Percentiles rank a stretch among this genome's conserved stretches.
Conservation (phyloP, 805 yeast genomes). For the Suhomyces kilbournensis region DNA sequence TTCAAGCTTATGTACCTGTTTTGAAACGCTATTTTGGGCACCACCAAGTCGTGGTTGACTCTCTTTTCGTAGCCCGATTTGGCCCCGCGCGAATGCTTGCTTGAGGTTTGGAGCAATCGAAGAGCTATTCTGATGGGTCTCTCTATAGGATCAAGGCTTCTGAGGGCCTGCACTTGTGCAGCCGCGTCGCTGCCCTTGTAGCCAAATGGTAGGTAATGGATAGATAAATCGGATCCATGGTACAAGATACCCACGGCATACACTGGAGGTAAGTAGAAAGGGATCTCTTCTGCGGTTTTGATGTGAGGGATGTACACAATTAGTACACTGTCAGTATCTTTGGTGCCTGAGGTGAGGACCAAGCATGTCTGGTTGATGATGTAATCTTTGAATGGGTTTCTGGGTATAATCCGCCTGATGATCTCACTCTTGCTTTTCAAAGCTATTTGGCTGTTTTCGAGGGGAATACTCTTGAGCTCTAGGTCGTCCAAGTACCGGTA, state of each 20-base stretch:
- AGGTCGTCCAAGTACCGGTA: slow-evolving; percentile 35
- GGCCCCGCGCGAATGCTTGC: slow-evolving; percentile 80
- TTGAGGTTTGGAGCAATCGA: slow-evolving; percentile 73
- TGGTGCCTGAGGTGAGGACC: slow-evolving; percentile 32
- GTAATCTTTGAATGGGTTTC: slow-evolving; percentile 84
- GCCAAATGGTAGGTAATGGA: slow-evolving; percentile 71
- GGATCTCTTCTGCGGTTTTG: slow-evolving; percentile 54
- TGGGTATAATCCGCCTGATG: slow-evolving; percentile 85
- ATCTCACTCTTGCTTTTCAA: slow-evolving; percentile 45
- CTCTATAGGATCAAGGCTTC: slow-evolving; percentile 42
- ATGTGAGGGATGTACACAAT: slow-evolving; percentile 82
- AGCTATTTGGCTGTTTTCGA: slow-evolving; percentile 15
- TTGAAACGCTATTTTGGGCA: slow-evolving; percentile 79
- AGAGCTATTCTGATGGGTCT: slow-evolving; percentile 80
- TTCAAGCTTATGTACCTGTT: slow-evolving; percentile 76
- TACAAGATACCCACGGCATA: slow-evolving; percentile 70
- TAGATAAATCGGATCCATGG: slow-evolving; percentile 49
- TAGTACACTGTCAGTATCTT: slow-evolving; percentile 36
- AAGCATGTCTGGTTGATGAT: slow-evolving; percentile 84
- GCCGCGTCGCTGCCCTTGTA: slow-evolving; percentile 8
- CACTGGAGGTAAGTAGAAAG: slow-evolving; percentile 88
- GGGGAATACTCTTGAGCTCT: slow-evolving; percentile 27
- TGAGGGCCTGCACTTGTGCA: slow-evolving; percentile 16
- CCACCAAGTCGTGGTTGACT: slow-evolving; percentile 84
- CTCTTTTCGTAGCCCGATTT: slow-evolving; percentile 83